A percentile compares a stretch with the other conserved stretches of the same genome.
Conservation (phyloP, 164 flowering plant species). For the Stephania cephalantha region DNA sequence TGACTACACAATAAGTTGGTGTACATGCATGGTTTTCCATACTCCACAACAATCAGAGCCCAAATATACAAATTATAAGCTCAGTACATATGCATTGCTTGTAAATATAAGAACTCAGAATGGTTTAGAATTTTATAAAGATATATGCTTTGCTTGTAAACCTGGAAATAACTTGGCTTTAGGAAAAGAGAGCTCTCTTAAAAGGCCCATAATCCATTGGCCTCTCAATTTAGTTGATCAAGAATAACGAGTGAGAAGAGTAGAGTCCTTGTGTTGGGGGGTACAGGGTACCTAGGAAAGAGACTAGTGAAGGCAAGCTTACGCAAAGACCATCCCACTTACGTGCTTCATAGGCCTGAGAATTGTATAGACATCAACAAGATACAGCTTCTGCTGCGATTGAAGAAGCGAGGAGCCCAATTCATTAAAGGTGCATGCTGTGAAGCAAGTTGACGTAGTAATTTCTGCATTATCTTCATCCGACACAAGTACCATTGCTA, state of each 20-base stretch:
- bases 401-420: conserved; percentile 2
- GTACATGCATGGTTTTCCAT: too few relatives aligned
- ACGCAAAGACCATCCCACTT: conserved; percentile 35
- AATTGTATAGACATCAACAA: conserved; percentile 23
- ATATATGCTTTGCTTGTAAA: too few relatives aligned
- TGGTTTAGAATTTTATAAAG: too few relatives aligned
- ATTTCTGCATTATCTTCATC: conserved; percentile 53
- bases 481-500: conserved; percentile 27
- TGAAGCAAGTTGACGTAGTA: conserved; percentile 52
- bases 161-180: too few relatives aligned
- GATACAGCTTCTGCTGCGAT: neutral
- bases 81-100: too few relatives aligned
- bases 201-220: too few relatives aligned
- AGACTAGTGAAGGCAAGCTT: conserved; percentile 27
- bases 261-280: neutral
- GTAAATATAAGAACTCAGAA: too few relatives aligned
- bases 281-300: neutral
- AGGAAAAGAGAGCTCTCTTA: too few relatives aligned
- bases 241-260: neutral
- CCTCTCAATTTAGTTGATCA: too few relatives aligned
- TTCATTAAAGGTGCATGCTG: conserved; percentile 38
- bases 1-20: too few relatives aligned
- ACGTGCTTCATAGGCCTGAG: conserved; percentile 33
- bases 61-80: too few relatives aligned
- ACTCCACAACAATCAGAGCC: too few relatives aligned